phyloP scores from a whole-genome alignment of 2,329 filamentous ascomycete genomes.

The Colletotrichum abscissum region DNA sequence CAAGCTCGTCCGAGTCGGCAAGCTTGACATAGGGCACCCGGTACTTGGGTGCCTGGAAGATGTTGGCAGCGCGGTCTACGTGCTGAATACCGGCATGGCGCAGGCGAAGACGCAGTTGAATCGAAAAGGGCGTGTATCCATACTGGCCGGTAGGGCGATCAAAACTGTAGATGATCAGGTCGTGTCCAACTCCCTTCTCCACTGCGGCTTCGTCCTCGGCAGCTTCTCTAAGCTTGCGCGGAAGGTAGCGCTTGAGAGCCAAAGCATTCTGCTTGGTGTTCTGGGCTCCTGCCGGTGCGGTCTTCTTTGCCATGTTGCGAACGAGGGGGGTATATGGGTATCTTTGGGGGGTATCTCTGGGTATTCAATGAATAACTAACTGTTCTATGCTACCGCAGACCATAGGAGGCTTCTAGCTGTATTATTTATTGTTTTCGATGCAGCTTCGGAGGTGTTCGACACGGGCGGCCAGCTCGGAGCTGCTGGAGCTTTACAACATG shows the following conservation, averaged over 20 bases:
- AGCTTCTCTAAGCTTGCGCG: slow-evolving; percentile 33
- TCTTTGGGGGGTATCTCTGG: slow-evolving; percentile 31
- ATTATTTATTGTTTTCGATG: slow-evolving; percentile 35
- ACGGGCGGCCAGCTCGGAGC: slow-evolving; percentile 28
- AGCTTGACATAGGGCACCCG: slow-evolving; percentile 39
- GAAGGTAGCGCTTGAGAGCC: slow-evolving; percentile 32
- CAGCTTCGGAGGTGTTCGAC: slow-evolving; percentile 4
- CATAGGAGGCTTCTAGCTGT: slow-evolving; percentile 16
- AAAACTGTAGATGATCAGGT: slow-evolving; percentile 37
- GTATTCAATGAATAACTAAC: slow-evolving; percentile 29
- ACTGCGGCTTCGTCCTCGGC: slow-evolving; percentile 35
- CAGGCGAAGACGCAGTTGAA: slow-evolving; percentile 38
- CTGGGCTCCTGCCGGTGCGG: slow-evolving; percentile 25
- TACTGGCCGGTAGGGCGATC: slow-evolving; percentile 35
- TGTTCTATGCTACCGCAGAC: slow-evolving; percentile 28
- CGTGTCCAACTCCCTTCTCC: slow-evolving; percentile 33
- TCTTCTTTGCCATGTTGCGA: slow-evolving; percentile 24
- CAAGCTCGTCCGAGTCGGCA: slow-evolving; percentile 35
- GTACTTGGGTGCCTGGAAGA: slow-evolving; percentile 37
- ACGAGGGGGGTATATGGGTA: slow-evolving; percentile 23
- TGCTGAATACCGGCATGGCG: slow-evolving; percentile 38
- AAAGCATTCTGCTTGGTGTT: slow-evolving; percentile 34
- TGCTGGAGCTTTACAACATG: slow-evolving; percentile 35
- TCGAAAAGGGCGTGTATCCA: slow-evolving; percentile 37
- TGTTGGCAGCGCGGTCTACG: slow-evolving; percentile 31